These are phyloP conservation scores for Pythium insidiosum DNA, from an alignment of 352 stramenopile genomes.

Conservation along the genomic window DNA sequence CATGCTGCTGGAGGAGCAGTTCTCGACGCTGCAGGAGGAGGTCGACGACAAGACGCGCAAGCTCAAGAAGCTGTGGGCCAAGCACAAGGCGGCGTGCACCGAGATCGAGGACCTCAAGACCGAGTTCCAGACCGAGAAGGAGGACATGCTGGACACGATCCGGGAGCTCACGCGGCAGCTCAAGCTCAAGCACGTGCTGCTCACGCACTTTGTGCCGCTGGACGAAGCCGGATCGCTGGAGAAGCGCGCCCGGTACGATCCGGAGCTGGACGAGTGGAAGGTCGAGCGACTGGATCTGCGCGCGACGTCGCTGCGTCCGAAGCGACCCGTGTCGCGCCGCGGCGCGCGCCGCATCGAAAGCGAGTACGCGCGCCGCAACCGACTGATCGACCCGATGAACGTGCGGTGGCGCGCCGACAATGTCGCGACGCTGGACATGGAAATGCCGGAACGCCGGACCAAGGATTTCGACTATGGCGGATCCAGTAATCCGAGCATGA, in stretches of 20 bases:
- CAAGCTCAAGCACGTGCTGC: slow-evolving; percentile 93
- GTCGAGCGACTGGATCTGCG: slow-evolving; percentile 66
- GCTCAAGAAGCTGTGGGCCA: slow-evolving; percentile 92
- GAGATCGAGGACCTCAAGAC: slow-evolving; percentile 91
- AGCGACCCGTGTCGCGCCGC: slow-evolving; percentile 51
- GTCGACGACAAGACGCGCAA: slow-evolving; percentile 94
- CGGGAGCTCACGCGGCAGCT: slow-evolving; percentile 90
- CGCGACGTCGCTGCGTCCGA: slow-evolving; percentile 40
- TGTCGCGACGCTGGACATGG: slow-evolving; percentile 86
- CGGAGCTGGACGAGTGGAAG: slow-evolving; percentile 87
- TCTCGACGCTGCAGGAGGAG: slow-evolving; percentile 84
- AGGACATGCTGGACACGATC: slow-evolving; percentile 94
- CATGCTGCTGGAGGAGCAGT: slow-evolving; percentile 89
- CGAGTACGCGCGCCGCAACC: slow-evolving; percentile 81
- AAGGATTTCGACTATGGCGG: slow-evolving; percentile 68
- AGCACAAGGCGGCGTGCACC: slow-evolving; percentile 85
- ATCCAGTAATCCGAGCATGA: slow-evolving; percentile 31
- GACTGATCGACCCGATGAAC: slow-evolving; percentile 83
- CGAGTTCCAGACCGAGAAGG: slow-evolving; percentile 92
- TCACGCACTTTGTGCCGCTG: slow-evolving; percentile 84
- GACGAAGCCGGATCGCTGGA: slow-evolving; percentile 68
- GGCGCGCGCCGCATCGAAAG: slow-evolving; percentile 85
- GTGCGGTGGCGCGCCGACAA: slow-evolving; percentile 87
- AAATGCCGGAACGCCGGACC: slow-evolving; percentile 77
- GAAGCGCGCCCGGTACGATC: slow-evolving; percentile 81